A percentile compares a stretch with the other conserved stretches of the same genome.
These are phyloP conservation scores for Cordyceps cicadae DNA, from an alignment of 2,329 filamentous ascomycete species.

Conservation along the genomic window DNA sequence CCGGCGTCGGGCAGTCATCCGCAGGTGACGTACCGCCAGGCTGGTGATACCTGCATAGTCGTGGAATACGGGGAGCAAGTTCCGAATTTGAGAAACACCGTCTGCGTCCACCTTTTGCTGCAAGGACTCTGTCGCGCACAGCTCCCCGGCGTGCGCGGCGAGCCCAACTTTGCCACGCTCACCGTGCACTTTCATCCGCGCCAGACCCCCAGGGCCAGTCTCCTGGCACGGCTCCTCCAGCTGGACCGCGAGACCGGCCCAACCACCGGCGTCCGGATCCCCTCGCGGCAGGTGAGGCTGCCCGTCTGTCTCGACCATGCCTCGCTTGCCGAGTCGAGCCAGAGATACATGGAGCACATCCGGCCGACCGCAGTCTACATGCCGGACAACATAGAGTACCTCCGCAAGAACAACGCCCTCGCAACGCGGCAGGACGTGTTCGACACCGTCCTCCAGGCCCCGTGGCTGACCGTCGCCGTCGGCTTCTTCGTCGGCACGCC, in stretches of 20 bases:
- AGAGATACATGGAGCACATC: constrained; percentile 51
- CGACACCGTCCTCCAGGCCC: constrained; percentile 23
- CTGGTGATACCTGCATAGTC: not conserved
- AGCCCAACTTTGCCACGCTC: constrained; percentile 16
- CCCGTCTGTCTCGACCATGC: constrained; percentile 21
- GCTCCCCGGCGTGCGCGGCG: constrained; percentile 11
- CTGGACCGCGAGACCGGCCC: not conserved
- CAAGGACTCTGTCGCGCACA: constrained; percentile 8
- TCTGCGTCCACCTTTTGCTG: constrained; percentile 14
- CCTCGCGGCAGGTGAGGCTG: constrained; percentile 15
- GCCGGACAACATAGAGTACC: constrained; percentile 50
- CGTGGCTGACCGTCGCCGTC: constrained; percentile 21
- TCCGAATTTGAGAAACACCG: constrained; percentile 46
- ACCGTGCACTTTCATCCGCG: constrained; percentile 16
- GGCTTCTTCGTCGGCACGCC: constrained; percentile 30
- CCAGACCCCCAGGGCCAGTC: not conserved
- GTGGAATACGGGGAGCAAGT: constrained; percentile 31
- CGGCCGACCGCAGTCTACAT: constrained; percentile 51
- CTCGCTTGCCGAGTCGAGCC: constrained; percentile 27
- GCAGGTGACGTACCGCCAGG: not conserved
- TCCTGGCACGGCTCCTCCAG: not conserved
- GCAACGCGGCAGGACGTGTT: constrained; percentile 23
- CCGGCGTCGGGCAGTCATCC: not conserved
- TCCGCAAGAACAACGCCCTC: constrained; percentile 29
- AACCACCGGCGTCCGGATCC: not conserved